Conservation (phyloP, 202 grass and related monocot genomes). For the Sporobolus alterniflorus region DNA sequence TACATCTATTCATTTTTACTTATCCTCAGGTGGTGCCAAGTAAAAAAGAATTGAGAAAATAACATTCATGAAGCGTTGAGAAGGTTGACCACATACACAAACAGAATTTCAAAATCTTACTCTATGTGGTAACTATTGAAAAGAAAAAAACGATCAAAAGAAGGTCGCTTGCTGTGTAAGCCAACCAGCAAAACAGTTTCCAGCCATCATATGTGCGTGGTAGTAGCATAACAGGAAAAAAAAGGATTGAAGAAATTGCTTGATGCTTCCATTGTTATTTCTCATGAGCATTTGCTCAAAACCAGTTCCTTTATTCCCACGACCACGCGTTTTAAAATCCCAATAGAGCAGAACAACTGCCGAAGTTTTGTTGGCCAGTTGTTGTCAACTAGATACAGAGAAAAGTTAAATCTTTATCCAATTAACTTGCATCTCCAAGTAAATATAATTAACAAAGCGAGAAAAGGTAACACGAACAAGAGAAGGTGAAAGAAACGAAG, state of each 20-base stretch:
- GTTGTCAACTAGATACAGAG: background rate
- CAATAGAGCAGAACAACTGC: conserved; percentile 27
- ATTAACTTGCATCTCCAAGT: background rate
- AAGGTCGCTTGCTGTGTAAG: conserved; percentile 42
- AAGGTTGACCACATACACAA: too few relatives aligned
- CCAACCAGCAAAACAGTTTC: background rate
- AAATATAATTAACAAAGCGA: background rate
- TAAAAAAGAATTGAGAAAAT: background rate
- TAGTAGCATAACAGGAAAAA: background rate
- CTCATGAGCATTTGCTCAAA: background rate
- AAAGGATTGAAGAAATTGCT: conserved; percentile 15
- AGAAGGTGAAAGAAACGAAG: background rate
- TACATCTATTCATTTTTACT: too few relatives aligned
- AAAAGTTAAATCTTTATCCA: background rate
- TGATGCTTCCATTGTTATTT: background rate
- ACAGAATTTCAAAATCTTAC: too few relatives aligned
- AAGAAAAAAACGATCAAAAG: background rate
- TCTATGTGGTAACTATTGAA: background rate
- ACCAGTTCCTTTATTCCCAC: conserved; percentile 35
- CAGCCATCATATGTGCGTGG: conserved; percentile 23
- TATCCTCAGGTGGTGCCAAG: too few relatives aligned
- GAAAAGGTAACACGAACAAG: too few relatives aligned
- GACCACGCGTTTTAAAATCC: conserved; percentile 5
- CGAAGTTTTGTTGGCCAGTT: conserved; percentile 26
- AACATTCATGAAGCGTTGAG: too few relatives aligned